Percentiles rank a stretch among this genome's conserved stretches.
Conservation (phyloP, 345 rosid species). For the Passiflora organensis region DNA sequence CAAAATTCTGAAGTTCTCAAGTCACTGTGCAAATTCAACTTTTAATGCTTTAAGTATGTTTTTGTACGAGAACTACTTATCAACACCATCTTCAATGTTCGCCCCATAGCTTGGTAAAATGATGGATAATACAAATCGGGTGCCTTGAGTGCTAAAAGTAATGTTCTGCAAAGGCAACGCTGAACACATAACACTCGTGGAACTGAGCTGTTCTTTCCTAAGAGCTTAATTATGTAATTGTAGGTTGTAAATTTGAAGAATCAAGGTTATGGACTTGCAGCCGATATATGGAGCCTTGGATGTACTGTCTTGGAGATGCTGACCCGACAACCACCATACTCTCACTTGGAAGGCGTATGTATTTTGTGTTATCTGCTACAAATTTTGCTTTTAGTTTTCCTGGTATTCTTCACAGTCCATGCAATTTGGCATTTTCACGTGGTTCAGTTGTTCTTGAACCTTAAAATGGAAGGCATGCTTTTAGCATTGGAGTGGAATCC, state of each 20-base stretch:
- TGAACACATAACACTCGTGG: too few species aligned
- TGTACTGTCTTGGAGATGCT: conserved; percentile 26
- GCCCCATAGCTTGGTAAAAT: too few species aligned
- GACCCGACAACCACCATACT: conserved; percentile 17
- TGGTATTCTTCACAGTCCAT: neutral
- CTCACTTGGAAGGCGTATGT: conserved; percentile 21
- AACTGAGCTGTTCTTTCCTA: neutral
- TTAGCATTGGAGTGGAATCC: too few species aligned
- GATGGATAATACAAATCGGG: too few species aligned
- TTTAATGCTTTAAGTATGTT: too few species aligned
- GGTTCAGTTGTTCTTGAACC: neutral
- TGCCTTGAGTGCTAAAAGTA: too few species aligned
- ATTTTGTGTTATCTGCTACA: neutral
- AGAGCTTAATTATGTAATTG: conserved; percentile 1
- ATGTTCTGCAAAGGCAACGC: too few species aligned
- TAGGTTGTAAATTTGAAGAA: conserved; percentile 21
- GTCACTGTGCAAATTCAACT: too few species aligned
- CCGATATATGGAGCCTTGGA: conserved; percentile 31
- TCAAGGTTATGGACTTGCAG: conserved; percentile 23
- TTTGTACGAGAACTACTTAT: too few species aligned
- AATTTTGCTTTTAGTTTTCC: neutral
- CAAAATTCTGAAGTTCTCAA: too few species aligned
- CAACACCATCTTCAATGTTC: too few species aligned
- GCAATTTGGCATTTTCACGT: neutral
- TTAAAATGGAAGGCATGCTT: neutral